Percentiles rank a stretch among this genome's conserved stretches.
These are phyloP conservation scores for Kuraishia molischiana DNA, from an alignment of 805 yeast species.

Conservation along the genomic window DNA sequence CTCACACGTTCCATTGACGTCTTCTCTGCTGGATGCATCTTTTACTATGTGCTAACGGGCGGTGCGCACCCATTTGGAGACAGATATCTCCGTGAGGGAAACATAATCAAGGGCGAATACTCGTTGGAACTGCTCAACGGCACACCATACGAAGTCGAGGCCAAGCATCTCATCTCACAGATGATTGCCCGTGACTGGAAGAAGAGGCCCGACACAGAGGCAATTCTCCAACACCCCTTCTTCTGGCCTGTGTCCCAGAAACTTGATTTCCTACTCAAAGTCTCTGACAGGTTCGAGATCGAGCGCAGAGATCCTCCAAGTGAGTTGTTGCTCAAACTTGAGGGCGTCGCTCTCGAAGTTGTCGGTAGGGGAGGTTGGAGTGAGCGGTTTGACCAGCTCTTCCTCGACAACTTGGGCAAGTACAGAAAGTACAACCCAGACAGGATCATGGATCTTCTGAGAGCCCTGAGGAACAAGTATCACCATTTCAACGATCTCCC, in stretches of 20 bases:
- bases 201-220: conserved; percentile 59
- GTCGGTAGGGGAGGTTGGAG: conserved; percentile 73
- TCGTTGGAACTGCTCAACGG: conserved; percentile 36
- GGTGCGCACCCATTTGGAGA: conserved; percentile 97
- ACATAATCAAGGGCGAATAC: conserved; percentile 63
- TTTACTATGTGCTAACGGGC: conserved; percentile 70
- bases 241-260: conserved; percentile 75
- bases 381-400: conserved; percentile 52
- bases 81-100: conserved; percentile 76
- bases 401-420: conserved; percentile 79
- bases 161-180: conserved; percentile 55
- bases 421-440: conserved; percentile 80
- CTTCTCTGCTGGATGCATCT: conserved; percentile 91
- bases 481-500: conserved; percentile 94
- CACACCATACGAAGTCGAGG: conserved; percentile 45
- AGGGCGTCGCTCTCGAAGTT: conserved; percentile 36
- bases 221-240: conserved; percentile 72
- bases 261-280: conserved; percentile 75
- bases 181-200: conserved; percentile 69
- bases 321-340: conserved; percentile 43
- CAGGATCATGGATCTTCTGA: conserved; percentile 71
- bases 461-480: conserved; percentile 88
- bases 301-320: conserved; percentile 78
- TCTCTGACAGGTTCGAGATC: conserved; percentile 84
- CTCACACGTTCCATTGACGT: conserved; percentile 87